These are phyloP conservation scores for Ochetophila trinervis DNA, from an alignment of 306 rosid species.

Conservation along the genomic window DNA sequence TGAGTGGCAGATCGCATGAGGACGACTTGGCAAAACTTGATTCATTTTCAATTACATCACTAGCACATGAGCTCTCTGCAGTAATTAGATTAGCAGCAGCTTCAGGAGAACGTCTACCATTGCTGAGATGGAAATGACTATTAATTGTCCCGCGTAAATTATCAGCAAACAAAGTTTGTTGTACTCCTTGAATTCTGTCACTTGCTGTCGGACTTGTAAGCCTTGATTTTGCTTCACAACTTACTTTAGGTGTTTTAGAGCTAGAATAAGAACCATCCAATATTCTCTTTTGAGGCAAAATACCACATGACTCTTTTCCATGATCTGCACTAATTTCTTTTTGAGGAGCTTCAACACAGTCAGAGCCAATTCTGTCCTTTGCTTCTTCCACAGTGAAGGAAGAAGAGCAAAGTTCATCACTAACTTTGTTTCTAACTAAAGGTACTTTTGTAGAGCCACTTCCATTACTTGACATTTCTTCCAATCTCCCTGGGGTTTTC, in stretches of 20 bases:
- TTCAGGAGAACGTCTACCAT: conserved; percentile 8
- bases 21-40: conserved; percentile 26
- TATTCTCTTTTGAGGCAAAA: conserved; percentile 47
- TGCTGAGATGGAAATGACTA: conserved; percentile 23
- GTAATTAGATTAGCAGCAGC: conserved; percentile 13
- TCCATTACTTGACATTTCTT: conserved; percentile 37
- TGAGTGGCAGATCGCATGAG: conserved; percentile 27
- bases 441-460: conserved; percentile 27
- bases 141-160: conserved; percentile 30
- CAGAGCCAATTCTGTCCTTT: conserved; percentile 30
- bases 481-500: conserved; percentile 40
- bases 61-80: conserved; percentile 21
- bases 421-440: conserved; percentile 26
- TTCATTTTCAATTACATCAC: conserved; percentile 17
- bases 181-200: conserved; percentile 28
- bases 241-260: conserved; percentile 37
- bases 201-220: conserved; percentile 24
- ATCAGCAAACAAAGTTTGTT: conserved; percentile 27
- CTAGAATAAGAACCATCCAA: conserved; percentile 37
- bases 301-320: conserved; percentile 32
- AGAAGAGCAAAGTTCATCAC: conserved; percentile 28
- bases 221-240: conserved; percentile 32
- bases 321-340: conserved; percentile 27
- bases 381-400: conserved; percentile 29
- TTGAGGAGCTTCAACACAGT: conserved; percentile 31